phyloP scores from a whole-genome alignment of 306 rosid species.

The barrel medic (Medicago truncatula) region MtrunA17r5.0-ANR NC_053045.1:40929501-40930000 shows the following conservation, averaged over 20 bases:
- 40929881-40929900: constrained; percentile 28
- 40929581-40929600: constrained; percentile 53
- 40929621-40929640: constrained; percentile 48
- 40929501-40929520: no score
- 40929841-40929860: constrained; percentile 17
- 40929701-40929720: constrained; percentile 73
- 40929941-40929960: not conserved
- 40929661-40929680: constrained; percentile 57
- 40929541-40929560: not conserved
- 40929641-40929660: constrained; percentile 59
- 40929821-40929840: constrained; percentile 8
- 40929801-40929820: constrained; percentile 25
- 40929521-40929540: no score
- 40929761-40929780: constrained; percentile 28
- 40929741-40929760: constrained; percentile 80
- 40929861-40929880: constrained; percentile 20
- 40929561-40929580: constrained; percentile 23
- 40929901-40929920: constrained; percentile 11
- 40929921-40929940: constrained; percentile 13
- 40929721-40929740: constrained; percentile 77
- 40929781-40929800: not conserved
- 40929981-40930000: constrained; percentile 10
- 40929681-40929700: constrained; percentile 78
- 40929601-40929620: constrained; percentile 67
- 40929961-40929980: not conserved